Conservation (phyloP, 2,329 filamentous ascomycete genomes). For the Saccharata proteae region DNA sequence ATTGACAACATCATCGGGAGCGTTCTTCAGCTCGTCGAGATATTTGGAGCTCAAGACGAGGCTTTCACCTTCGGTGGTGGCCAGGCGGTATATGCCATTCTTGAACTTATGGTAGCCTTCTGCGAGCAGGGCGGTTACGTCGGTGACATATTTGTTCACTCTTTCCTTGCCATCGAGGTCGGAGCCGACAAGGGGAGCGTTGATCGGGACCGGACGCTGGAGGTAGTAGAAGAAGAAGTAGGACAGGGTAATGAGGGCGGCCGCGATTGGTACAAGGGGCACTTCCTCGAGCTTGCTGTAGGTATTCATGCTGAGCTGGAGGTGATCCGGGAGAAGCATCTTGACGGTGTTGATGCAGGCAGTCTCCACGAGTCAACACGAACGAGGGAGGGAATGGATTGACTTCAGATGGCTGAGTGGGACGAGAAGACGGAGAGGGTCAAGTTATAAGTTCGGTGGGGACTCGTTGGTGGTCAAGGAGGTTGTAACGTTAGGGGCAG, state of each 20-base stretch:
- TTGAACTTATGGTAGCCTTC: slow-evolving; percentile 7
- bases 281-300: slow-evolving; percentile 3
- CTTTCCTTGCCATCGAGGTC: slow-evolving; percentile 4
- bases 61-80: slow-evolving; percentile 10
- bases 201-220: not conserved
- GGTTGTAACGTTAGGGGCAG: too few relatives aligned
- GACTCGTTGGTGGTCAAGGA: too few relatives aligned
- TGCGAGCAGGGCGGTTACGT: slow-evolving; percentile 2
- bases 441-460: too few relatives aligned
- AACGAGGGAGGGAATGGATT: too few relatives aligned
- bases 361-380: too few relatives aligned
- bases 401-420: too few relatives aligned
- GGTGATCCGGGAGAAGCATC: slow-evolving; percentile 3
- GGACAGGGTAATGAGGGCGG: not conserved
- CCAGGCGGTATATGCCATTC: slow-evolving; percentile 6
- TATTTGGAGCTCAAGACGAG: slow-evolving; percentile 19
- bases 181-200: slow-evolving; percentile 4
- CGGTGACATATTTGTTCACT: slow-evolving; percentile 4
- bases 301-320: slow-evolving; percentile 2
- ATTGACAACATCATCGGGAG: slow-evolving; percentile 21
- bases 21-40: slow-evolving; percentile 20
- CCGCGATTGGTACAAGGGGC: not conserved
- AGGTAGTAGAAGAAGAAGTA: slow-evolving; percentile 2
- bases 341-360: too few relatives aligned
- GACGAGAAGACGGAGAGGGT: too few relatives aligned